A percentile compares a stretch with the other conserved stretches of the same genome.
Conservation (phyloP, 441 rosid genomes). For the Flueggea neowawraea region DNA sequence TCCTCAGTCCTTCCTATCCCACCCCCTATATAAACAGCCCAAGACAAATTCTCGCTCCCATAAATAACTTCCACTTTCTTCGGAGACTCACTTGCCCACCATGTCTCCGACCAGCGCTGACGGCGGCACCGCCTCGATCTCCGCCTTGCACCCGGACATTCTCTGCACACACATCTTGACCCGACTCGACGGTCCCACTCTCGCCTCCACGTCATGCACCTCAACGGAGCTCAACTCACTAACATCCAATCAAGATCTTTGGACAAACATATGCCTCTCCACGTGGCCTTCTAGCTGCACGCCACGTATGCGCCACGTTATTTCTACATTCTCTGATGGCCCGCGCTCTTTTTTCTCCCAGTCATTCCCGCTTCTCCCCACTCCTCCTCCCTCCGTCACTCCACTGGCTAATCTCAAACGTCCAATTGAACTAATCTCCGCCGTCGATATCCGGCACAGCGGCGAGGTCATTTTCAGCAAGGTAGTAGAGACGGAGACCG, state of each 20-base stretch:
- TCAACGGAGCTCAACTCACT: slow-evolving; percentile 47
- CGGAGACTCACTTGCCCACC: not conserved
- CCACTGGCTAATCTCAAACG: slow-evolving; percentile 10
- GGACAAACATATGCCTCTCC: slow-evolving; percentile 51
- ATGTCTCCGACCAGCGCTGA: not conserved
- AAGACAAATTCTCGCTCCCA: too few species aligned
- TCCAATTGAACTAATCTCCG: slow-evolving; percentile 52
- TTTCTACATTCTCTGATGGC: slow-evolving; percentile 41
- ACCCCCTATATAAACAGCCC: too few species aligned
- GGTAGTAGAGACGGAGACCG: slow-evolving; percentile 55
- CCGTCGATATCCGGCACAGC: slow-evolving; percentile 62
- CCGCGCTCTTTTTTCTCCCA: slow-evolving; percentile 69
- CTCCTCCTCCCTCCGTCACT: slow-evolving; percentile 8
- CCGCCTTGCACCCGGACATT: slow-evolving; percentile 50
- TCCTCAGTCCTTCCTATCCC: too few species aligned
- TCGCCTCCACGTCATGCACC: slow-evolving; percentile 56
- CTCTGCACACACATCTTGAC: slow-evolving; percentile 53
- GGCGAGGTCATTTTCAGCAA: slow-evolving; percentile 39
- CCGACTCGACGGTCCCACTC: slow-evolving; percentile 65
- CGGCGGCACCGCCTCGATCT: slow-evolving; percentile 7
- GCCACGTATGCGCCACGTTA: slow-evolving; percentile 29
- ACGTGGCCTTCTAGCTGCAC: slow-evolving; percentile 66
- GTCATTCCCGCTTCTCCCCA: slow-evolving; percentile 30
- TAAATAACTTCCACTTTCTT: not conserved
- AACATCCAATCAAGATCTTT: slow-evolving; percentile 38